Conservation (phyloP, 2,329 filamentous ascomycete genomes). For the Proliferodiscus dingleyae region DNA sequence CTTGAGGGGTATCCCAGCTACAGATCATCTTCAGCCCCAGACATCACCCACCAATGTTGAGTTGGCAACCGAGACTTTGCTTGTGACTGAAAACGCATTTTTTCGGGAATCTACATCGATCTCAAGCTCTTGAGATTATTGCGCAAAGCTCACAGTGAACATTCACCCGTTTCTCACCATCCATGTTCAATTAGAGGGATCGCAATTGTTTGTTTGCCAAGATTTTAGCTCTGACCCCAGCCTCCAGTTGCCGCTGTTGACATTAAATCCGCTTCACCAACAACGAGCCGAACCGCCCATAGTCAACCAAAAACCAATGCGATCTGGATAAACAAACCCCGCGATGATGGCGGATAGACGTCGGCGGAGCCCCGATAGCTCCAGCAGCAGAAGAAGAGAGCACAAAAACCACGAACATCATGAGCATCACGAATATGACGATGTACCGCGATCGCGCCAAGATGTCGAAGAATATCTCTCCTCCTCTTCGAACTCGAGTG, state of each 20-base stretch:
- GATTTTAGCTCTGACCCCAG: neutral
- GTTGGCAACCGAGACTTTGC: too few species aligned
- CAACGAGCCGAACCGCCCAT: slow-evolving; percentile 4
- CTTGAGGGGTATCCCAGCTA: too few species aligned
- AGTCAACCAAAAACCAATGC: slow-evolving; percentile 5
- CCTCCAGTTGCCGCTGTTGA: neutral
- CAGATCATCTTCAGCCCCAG: too few species aligned
- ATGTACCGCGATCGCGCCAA: slow-evolving; percentile 19
- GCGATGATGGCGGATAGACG: slow-evolving; percentile 28
- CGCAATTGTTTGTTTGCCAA: slow-evolving; percentile 1
- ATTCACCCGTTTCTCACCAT: too few species aligned
- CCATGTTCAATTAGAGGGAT: neutral
- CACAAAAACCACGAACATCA: slow-evolving; percentile 3
- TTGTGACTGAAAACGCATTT: too few species aligned
- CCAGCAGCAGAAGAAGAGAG: slow-evolving; percentile 15
- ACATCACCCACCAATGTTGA: too few species aligned
- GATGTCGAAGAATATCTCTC: slow-evolving; percentile 13
- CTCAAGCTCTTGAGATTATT: too few species aligned
- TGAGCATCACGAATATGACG: slow-evolving; percentile 15
- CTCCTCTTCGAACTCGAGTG: slow-evolving; percentile 30
- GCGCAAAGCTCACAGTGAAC: too few species aligned
- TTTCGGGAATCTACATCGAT: too few species aligned
- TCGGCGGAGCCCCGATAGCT: slow-evolving; percentile 21
- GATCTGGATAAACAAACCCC: slow-evolving; percentile 7
- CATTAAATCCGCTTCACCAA: slow-evolving; percentile 29